A percentile compares a stretch with the other conserved stretches of the same genome.
phyloP scores from a whole-genome alignment of 1,284 basidiomycete genomes.

The Ganoderma sinense region DNA sequence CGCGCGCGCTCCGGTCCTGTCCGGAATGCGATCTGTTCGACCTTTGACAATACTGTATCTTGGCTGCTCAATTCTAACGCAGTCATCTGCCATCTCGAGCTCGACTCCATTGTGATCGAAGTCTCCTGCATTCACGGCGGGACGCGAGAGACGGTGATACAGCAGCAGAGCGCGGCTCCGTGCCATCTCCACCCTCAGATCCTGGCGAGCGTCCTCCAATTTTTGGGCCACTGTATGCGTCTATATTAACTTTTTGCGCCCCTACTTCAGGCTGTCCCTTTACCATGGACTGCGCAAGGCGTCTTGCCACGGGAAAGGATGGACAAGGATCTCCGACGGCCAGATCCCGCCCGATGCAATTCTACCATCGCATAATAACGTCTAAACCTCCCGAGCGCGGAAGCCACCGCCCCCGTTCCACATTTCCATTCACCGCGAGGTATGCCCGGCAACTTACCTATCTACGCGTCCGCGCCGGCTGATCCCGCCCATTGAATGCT shows the following conservation, averaged over 20 bases:
- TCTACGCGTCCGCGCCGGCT: background rate
- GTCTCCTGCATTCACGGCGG: too few relatives aligned
- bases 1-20: background rate
- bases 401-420: background rate
- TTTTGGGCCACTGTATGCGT: background rate
- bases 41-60: background rate
- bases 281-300: background rate
- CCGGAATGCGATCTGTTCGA: background rate
- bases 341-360: background rate
- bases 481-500: background rate
- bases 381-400: background rate
- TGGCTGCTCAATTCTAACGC: background rate
- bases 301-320: background rate
- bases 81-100: background rate
- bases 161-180: background rate
- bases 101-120: too few relatives aligned
- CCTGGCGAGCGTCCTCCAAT: background rate
- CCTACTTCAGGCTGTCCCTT: background rate
- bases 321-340: background rate
- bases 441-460: background rate
- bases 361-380: too few relatives aligned
- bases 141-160: background rate
- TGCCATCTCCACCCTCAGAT: background rate
- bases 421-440: background rate
- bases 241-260: background rate